Conservation (phyloP, 140 eudicot genomes). For the Anethum foeniculum region DNA sequence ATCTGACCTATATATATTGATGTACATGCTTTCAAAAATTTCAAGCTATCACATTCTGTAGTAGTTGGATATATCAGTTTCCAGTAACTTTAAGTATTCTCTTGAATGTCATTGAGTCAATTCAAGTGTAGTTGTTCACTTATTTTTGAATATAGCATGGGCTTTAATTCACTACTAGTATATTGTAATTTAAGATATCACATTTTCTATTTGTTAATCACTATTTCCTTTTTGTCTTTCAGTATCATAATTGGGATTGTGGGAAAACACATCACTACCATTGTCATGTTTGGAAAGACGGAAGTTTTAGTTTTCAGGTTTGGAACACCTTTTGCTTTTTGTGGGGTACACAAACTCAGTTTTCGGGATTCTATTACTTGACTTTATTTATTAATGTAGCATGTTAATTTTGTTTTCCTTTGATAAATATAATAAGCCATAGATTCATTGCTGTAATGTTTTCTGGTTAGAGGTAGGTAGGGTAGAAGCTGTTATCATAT, state of each 20-base stretch:
- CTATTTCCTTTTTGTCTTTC: conserved; percentile 17
- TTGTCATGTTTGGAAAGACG: conserved; percentile 44
- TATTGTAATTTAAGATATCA: not conserved
- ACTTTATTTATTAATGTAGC: too few species aligned
- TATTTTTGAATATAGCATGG: not conserved
- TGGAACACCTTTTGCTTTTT: conserved; percentile 4
- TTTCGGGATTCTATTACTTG: not conserved
- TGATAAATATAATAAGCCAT: not conserved
- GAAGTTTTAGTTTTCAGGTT: conserved; percentile 55
- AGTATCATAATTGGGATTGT: conserved; percentile 57
- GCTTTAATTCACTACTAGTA: not conserved
- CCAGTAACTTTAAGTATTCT: not conserved
- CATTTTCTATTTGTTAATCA: not conserved
- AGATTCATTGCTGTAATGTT: not conserved
- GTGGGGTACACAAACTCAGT: too few species aligned
- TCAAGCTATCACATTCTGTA: not conserved
- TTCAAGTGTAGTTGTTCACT: not conserved
- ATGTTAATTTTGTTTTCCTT: not conserved
- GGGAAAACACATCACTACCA: conserved; percentile 44
- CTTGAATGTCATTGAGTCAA: not conserved
- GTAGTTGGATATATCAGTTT: not conserved
- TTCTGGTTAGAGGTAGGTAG: not conserved
- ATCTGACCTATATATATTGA: not conserved
- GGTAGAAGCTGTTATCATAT: not conserved
- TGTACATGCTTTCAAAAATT: not conserved